Base-by-base conservation (phyloP, 1,284 basidiomycete genomes). In the Cryptococcus sp. region DNA sequence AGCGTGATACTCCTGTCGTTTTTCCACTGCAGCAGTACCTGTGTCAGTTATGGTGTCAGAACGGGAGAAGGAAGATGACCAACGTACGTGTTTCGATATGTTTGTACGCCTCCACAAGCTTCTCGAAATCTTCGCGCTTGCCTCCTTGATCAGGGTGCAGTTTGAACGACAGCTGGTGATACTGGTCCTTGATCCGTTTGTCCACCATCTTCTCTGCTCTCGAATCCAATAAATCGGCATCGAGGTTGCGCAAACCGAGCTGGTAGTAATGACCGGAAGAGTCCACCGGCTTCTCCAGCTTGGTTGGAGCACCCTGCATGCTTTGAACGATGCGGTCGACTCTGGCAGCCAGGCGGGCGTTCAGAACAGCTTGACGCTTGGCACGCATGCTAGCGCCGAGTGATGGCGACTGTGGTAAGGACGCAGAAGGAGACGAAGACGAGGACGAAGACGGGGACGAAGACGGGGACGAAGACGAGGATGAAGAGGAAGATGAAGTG, bases 71-170 rank as follows among this genome's bases (percentile, higher is more conserved):
- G n/a, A 20, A 42, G n/a, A 8, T 4, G 37, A 33, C 9, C 37
- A 33, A 53, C 54, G 50, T 38, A 60, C 58, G 50, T 18, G 50
- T 56, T 44, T 56, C 58, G 9, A 60, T 7, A 12, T 49, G 37
- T 5, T 20, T 35, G 50, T 44, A 47, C 15, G 57, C 53, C 23
- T 45, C 39, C 18, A 37, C 40, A 8, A 59, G 23, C 4, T 36
- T 45, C 18, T 23, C 38, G 18, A 47, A 36, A 11, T 43, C 46
- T 11, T 23, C 49, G 4, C 12, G n/a, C 9, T 33, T 28, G 15
- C 57, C 57, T 13, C 57, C 57, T 3, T 24, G 23, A 53, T 61
- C 60, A n/a, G 60, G 60, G 39, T 61, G 60, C 28, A 8, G 20
- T n/a, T 21, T 37, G 11, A 48, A 49, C 35, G 49, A 51, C 40